Evolutionary conservation across 2,329 filamentous ascomycete genomes (phyloP).

Genomic region (Neonectria faginata): DNA sequence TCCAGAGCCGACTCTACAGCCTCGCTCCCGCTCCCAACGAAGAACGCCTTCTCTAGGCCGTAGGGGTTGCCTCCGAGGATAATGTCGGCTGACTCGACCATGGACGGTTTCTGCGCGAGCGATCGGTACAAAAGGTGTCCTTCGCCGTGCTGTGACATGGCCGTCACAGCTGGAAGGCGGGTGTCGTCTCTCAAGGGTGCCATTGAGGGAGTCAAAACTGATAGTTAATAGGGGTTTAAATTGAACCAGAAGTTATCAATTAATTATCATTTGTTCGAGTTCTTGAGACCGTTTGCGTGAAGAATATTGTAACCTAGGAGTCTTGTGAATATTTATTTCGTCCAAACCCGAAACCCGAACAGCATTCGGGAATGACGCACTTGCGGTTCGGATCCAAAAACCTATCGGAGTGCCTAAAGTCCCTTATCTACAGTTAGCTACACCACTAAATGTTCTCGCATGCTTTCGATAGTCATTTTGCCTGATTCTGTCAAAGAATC

Average conservation of each 20-base stretch:
- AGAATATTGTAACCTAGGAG: too few relatives aligned
- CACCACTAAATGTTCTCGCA: neutral
- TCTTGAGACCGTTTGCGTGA: neutral
- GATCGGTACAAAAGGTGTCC: conserved; percentile 46
- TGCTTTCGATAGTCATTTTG: neutral
- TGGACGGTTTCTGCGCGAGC: conserved; percentile 39
- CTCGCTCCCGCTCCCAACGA: conserved; percentile 45
- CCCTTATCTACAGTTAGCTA: neutral
- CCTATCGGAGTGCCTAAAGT: neutral
- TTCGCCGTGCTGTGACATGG: neutral
- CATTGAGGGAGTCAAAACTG: neutral
- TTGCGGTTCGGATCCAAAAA: neutral
- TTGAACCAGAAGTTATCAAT: neutral
- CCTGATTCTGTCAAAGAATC: neutral
- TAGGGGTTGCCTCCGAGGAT: conserved; percentile 34
- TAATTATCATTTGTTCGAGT: neutral
- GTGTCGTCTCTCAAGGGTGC: neutral
- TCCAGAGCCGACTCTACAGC: conserved; percentile 62
- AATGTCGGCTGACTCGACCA: conserved; percentile 54
- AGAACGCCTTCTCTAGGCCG: conserved; percentile 41
- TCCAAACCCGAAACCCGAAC: conserved; percentile 3
- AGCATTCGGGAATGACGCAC: neutral
- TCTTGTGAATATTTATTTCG: neutral
- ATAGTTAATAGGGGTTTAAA: neutral
- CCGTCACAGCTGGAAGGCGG: neutral